Percentiles rank a stretch among this genome's conserved stretches.
Evolutionary conservation across 768 basidiomycete genomes (phyloP).

Genomic region (Coprinellus micaceus): DNA sequence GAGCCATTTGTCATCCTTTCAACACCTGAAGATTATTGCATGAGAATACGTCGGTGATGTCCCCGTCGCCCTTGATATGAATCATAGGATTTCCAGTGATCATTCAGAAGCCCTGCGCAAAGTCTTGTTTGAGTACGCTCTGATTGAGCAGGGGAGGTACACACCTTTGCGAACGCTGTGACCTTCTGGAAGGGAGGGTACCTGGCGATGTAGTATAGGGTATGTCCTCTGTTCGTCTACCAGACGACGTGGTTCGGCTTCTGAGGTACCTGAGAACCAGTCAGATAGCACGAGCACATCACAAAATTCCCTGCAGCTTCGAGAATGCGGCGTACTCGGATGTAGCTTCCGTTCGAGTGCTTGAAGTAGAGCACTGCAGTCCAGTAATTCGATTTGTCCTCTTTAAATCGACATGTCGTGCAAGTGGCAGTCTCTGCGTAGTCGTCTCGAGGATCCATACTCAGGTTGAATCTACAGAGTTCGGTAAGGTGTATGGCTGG

Average conservation of each 20-base stretch:
- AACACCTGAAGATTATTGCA: background rate
- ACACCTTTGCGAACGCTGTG: slow-evolving; percentile 3
- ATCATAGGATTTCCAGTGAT: background rate
- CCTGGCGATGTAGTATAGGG: slow-evolving; percentile 7
- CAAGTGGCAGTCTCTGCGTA: slow-evolving; percentile 7
- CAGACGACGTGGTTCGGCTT: slow-evolving; percentile 6
- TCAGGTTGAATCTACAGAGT: slow-evolving; percentile 11
- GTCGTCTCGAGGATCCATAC: slow-evolving; percentile 6
- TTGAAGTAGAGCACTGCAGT: slow-evolving; percentile 1
- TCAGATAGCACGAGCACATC: background rate
- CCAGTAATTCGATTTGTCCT: slow-evolving; percentile 11
- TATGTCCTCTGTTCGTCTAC: background rate
- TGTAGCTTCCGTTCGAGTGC: background rate
- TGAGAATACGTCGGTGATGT: background rate
- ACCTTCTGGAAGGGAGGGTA: slow-evolving; percentile 5
- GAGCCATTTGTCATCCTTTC: background rate
- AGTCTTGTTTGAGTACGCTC: too few species aligned
- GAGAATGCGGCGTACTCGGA: background rate
- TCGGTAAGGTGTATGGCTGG: too few species aligned
- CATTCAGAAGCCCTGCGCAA: background rate
- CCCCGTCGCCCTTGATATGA: background rate
- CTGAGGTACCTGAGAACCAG: slow-evolving; percentile 1
- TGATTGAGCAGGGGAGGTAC: too few species aligned
- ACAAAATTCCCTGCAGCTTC: background rate
- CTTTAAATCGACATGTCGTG: slow-evolving; percentile 10